Evolutionary conservation across 352 stramenopile genomes (phyloP).

Genomic region (Paralagenidium karlingii): DNA sequence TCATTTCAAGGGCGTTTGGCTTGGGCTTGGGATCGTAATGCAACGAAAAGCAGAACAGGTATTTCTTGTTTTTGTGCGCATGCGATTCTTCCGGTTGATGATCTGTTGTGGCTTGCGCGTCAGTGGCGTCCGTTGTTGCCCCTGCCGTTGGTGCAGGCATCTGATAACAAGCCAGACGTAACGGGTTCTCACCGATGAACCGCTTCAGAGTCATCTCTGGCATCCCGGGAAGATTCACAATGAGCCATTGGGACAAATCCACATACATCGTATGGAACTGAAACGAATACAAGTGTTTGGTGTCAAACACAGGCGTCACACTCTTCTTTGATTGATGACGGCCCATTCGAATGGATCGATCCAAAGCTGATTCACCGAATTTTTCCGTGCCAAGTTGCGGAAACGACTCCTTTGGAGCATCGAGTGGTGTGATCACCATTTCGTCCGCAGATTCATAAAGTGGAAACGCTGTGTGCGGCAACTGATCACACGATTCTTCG

Average conservation of each 20-base stretch:
- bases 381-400: conserved; percentile 32
- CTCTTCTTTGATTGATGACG: too few relatives aligned
- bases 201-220: conserved; percentile 55
- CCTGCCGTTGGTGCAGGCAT: too few relatives aligned
- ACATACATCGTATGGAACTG: conserved; percentile 86
- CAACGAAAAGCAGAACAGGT: conserved; percentile 76
- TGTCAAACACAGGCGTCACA: conserved; percentile 36
- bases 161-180: conserved; percentile 67
- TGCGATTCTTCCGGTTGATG: conserved; percentile 23
- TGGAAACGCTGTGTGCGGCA: conserved; percentile 60
- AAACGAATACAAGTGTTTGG: conserved; percentile 72
- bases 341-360: conserved; percentile 16
- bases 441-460: conserved; percentile 74
- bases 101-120: neutral
- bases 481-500: conserved; percentile 12
- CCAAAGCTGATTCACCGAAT: conserved; percentile 53
- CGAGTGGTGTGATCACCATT: conserved; percentile 48
- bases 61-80: conserved; percentile 51
- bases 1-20: too few relatives aligned
- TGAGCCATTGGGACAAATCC: conserved; percentile 66
- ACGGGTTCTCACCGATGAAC: conserved; percentile 63
- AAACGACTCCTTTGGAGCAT: conserved; percentile 21
- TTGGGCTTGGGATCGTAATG: too few relatives aligned
- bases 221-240: conserved; percentile 60
- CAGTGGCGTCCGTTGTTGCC: too few relatives aligned